Evolutionary conservation across 352 stramenopile species (phyloP), one percentile per base, ranked within the genome.

Genomic region (Phytophthora pinifolia): DNA sequence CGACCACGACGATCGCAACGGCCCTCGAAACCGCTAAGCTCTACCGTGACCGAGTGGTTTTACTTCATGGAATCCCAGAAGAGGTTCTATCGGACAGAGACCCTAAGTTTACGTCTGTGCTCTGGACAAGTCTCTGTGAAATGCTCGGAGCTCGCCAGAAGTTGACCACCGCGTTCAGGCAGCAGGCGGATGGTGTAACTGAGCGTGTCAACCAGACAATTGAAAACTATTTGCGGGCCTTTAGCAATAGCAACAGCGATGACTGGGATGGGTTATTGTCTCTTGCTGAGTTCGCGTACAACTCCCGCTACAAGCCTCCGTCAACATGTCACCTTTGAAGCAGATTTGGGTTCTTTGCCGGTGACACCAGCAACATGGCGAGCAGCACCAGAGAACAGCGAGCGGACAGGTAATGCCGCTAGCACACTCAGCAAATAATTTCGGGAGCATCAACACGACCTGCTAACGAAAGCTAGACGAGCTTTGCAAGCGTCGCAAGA

Each of bases 241-340:
- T 47, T 59, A 10, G 15, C 6, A 57, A 57, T 42, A 22, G 5
- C 5, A 36, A 46, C n/a, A 29, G 18, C 12, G 31, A 55, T 31
- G 48, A 63, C 22, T 63, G 45, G 52, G 43, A 63, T 18, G 6
- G 20, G 1, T 51, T 45, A 18, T 33, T 54, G 1, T 35, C 4
- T 1, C 32, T 59, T 0, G 61, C 61, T 9, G 48, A 56, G 31
- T 61, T 70, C 18, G 34, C 47, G 0, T 62, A 57, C n/a, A 69
- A 69, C 9, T 52, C 37, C 0, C 2, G 38, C 2, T 59, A 35
- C 20, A 67, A 17, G 7, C 20, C 6, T 57, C 59, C 0, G 58
- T 63, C n/a, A 9, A 6, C 7, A 58, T 68, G 48, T 15, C 53
- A 3, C 46, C 60, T 3, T 64, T 68, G 41, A 47, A 29, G 54